Conservation (phyloP, 805 yeast genomes). For the Ogataea degrootiae region DNA sequence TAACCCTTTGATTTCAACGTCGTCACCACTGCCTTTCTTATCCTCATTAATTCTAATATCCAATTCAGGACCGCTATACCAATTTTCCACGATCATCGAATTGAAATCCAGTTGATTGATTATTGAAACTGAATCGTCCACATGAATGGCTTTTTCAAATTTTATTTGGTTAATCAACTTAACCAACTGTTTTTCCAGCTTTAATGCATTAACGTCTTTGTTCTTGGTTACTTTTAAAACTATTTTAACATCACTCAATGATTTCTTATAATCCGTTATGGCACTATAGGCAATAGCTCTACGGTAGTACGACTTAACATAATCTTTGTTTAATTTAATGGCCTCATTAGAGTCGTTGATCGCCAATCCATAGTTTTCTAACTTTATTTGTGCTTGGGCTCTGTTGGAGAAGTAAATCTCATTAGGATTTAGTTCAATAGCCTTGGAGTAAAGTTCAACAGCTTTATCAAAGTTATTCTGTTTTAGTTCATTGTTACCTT, state of each 20-base stretch:
- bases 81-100: constrained; percentile 44
- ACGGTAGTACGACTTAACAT: constrained; percentile 80
- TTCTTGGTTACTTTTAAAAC: constrained; percentile 58
- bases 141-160: constrained; percentile 82
- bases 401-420: constrained; percentile 76
- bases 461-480: constrained; percentile 61
- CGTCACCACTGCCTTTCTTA: constrained; percentile 22
- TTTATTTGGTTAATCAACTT: constrained; percentile 66
- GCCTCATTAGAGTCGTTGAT: constrained; percentile 74
- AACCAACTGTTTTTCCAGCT: constrained; percentile 57
- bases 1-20: constrained; percentile 37
- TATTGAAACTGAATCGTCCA: constrained; percentile 47
- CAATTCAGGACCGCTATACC: constrained; percentile 57
- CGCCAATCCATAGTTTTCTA: constrained; percentile 84
- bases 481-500: constrained; percentile 73
- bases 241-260: constrained; percentile 60
- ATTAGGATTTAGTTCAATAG: constrained; percentile 62
- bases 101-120: constrained; percentile 45
- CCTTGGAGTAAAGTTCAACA: constrained; percentile 63
- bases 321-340: constrained; percentile 57
- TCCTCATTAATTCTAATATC: constrained; percentile 34
- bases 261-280: constrained; percentile 67
- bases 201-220: constrained; percentile 60
- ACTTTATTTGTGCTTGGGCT: constrained; percentile 83
- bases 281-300: constrained; percentile 81